Percentiles rank a stretch among this genome's conserved stretches.
These are phyloP conservation scores for Agrocybe pediades DNA, from an alignment of 768 basidiomycete species.

Conservation along the genomic window DNA sequence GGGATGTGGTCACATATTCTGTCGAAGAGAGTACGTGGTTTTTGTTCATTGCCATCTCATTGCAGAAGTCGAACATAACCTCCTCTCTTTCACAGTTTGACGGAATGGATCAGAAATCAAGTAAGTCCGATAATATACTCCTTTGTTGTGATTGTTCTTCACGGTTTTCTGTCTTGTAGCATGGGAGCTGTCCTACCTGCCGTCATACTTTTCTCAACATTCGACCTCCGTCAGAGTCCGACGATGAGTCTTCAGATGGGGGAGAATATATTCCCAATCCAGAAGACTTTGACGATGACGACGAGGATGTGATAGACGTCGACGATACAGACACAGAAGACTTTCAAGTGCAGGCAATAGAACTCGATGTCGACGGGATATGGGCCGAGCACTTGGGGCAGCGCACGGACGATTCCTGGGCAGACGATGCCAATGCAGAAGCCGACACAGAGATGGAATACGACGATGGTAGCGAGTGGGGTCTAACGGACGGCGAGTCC, in stretches of 20 bases:
- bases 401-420: not conserved
- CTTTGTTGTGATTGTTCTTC: not conserved
- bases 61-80: not conserved
- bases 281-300: conserved; percentile 52
- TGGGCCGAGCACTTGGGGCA: conserved; percentile 18
- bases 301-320: conserved; percentile 46
- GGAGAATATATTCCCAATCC: conserved; percentile 62
- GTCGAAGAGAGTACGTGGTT: conserved; percentile 55
- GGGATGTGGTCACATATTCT: conserved; percentile 69
- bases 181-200: conserved; percentile 74
- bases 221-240: conserved; percentile 49
- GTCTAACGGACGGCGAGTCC: conserved; percentile 44
- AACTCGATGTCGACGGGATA: conserved; percentile 27
- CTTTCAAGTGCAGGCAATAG: conserved; percentile 43
- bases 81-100: conserved; percentile 40
- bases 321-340: conserved; percentile 41
- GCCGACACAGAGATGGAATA: conserved; percentile 26
- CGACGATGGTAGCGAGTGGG: conserved; percentile 33
- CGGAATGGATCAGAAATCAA: conserved; percentile 64
- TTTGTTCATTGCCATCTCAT: conserved; percentile 4
- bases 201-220: conserved; percentile 60
- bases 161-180: conserved; percentile 36
- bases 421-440: conserved; percentile 19
- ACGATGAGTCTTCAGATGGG: conserved; percentile 67
- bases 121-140: conserved; percentile 33